phyloP scores from a whole-genome alignment of 2,329 filamentous ascomycete genomes.

The Teratosphaeriaceae sp. region DNA sequence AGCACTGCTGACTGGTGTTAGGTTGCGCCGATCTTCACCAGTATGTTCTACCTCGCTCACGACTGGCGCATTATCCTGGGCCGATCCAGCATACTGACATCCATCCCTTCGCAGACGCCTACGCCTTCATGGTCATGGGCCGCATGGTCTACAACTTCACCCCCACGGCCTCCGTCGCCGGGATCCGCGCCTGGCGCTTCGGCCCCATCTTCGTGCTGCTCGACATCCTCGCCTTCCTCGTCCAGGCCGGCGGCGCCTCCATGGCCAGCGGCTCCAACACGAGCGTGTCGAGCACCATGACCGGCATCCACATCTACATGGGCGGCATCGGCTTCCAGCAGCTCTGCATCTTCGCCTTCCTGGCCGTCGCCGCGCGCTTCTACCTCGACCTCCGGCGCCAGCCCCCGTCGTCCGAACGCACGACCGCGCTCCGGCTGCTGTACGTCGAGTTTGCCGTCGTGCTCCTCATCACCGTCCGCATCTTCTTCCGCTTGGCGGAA shows the following conservation, averaged over 20 bases:
- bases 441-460: constrained; percentile 38
- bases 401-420: constrained; percentile 13
- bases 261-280: constrained; percentile 19
- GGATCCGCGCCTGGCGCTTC: constrained; percentile 12
- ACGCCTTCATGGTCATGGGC: constrained; percentile 30
- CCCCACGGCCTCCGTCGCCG: constrained; percentile 5
- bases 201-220: constrained; percentile 36
- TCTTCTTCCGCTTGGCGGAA: constrained; percentile 55
- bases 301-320: constrained; percentile 40
- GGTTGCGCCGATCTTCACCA: constrained; percentile 31
- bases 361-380: constrained; percentile 12
- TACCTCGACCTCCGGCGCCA: constrained; percentile 7
- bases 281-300: constrained; percentile 5
- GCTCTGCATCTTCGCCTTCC: constrained; percentile 27
- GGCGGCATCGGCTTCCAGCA: constrained; percentile 22
- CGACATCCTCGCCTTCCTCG: constrained; percentile 40
- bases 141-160: constrained; percentile 16
- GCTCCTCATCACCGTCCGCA: constrained; percentile 44
- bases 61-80: too few species aligned
- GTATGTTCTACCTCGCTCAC: too few species aligned
- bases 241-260: constrained; percentile 36
- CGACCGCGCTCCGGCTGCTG: constrained; percentile 22
- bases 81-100: too few species aligned
- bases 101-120: too few species aligned
- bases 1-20: neutral